Conservation (phyloP, 257 asterid genomes). For the Thymus mandschuricus region DNA sequence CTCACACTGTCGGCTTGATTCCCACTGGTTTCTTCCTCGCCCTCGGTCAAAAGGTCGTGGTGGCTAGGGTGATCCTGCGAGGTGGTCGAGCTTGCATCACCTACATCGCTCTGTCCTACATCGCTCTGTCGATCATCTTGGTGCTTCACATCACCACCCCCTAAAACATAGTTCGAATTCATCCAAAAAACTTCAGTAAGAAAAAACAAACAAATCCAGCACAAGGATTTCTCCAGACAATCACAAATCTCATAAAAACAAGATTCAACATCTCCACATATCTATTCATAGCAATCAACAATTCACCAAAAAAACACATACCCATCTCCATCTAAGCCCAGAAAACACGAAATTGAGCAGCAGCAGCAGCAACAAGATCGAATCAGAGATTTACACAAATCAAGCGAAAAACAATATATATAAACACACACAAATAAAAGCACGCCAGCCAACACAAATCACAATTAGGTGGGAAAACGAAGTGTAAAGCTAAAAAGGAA, state of each 20-base stretch:
- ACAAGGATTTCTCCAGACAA: conserved; percentile 15
- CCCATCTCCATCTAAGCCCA: conserved; percentile 8
- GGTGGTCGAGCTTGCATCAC: conserved; percentile 43
- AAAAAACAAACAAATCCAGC: neutral
- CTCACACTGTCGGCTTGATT: conserved; percentile 3
- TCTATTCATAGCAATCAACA: neutral
- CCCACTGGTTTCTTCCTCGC: conserved; percentile 33
- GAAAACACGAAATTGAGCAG: neutral
- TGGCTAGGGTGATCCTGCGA: conserved; percentile 40
- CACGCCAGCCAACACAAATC: neutral
- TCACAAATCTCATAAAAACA: conserved; percentile 10
- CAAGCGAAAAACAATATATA: conserved; percentile 27
- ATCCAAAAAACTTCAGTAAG: conserved; percentile 20
- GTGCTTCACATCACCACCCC: conserved; percentile 36
- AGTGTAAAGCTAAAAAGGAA: conserved; percentile 46
- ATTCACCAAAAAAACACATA: neutral
- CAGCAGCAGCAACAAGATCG: conserved; percentile 9
- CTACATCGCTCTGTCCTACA: conserved; percentile 36
- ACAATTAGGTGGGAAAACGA: conserved; percentile 42
- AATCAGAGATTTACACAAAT: conserved; percentile 23
- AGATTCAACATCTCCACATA: neutral
- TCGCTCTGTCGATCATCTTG: conserved; percentile 39
- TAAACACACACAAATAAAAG: conserved; percentile 18
- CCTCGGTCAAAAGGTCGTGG: conserved; percentile 26
- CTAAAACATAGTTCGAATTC: conserved; percentile 35